phyloP scores from a whole-genome alignment of 1,284 basidiomycete species.

The Trichosporon inkin region DNA sequence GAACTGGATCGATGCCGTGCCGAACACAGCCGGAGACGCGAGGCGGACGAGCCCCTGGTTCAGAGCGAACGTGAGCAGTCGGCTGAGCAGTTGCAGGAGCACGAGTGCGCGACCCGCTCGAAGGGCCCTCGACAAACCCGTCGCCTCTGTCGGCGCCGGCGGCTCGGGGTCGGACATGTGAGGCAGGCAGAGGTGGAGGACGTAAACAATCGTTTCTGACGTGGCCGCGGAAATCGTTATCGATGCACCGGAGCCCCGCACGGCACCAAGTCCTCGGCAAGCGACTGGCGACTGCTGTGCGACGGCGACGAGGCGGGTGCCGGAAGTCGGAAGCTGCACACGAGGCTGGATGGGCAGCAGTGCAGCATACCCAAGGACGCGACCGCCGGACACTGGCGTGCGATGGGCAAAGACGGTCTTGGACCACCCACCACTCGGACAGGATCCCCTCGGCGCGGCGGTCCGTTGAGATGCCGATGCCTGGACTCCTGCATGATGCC shows the following conservation, averaged over 20 bases:
- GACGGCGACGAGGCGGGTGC: not conserved
- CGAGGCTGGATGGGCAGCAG: too few species aligned
- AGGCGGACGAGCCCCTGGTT: conserved; percentile 81
- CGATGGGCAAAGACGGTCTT: too few species aligned
- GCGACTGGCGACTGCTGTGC: too few species aligned
- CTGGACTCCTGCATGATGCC: too few species aligned
- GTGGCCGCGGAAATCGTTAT: not conserved
- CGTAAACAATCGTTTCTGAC: not conserved
- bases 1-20: conserved; percentile 78
- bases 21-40: conserved; percentile 78
- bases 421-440: too few species aligned
- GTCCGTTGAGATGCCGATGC: too few species aligned
- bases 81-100: conserved; percentile 75
- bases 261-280: too few species aligned
- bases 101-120: conserved; percentile 65
- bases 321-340: too few species aligned
- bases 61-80: conserved; percentile 77
- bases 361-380: too few species aligned
- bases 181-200: not conserved
- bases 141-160: not conserved
- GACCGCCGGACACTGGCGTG: too few species aligned
- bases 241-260: too few species aligned
- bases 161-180: conserved; percentile 1
- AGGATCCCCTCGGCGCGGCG: too few species aligned
- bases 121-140: not conserved